Evolutionary conservation across 192 early-diverging fungal species (phyloP), one percentile per base, ranked within the genome.

Genomic region (Podila horticola): DNA sequence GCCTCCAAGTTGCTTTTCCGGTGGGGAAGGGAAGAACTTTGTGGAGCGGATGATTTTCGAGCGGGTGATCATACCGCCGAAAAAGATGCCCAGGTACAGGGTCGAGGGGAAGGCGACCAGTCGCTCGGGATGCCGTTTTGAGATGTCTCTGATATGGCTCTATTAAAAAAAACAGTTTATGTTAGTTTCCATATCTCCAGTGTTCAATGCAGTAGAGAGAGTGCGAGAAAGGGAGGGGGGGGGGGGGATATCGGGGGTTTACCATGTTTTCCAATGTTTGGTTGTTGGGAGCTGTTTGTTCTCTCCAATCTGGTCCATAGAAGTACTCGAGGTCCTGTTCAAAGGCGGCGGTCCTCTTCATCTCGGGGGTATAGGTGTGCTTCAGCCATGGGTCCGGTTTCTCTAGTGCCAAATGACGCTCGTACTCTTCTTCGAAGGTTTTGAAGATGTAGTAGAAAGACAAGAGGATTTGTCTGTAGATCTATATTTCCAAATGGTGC

Each of bases 371-470:
- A 34, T 79, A 69, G 3, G 75, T 51, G 22, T 71, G 58, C 33
- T 49, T 17, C 12, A 79, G 38, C 69, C 63, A 79, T 17, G 69
- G 64, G 28, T 79, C 64, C 30, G 51, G 30, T 13, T 61, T 55
- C 45, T 36, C 29, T 41, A 9, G 64, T 2, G 58, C 29, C n/a
- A 69, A 7, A 17, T 69, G 67, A 19, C 58, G 34, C 24, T 69
- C 67, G 26, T 69, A 69, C 3, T 69, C 74, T 49, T 75, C 74
- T 31, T 75, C 74, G 22, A 69, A 79, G 1, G 75, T 79, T 20
- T 45, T 71, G 69, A 71, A 79, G 15, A 79, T 64, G 31, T 71
- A 79, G 69, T 79, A 79, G n/a, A 79, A 79, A 8, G 68, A 68
- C 26, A 79, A 64, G 13, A 79, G 64, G 38, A 79, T 71, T 49